phyloP scores from a whole-genome alignment of 225 moss, liverwort and hornwort species.

The Polytrichum formosum region DNA sequence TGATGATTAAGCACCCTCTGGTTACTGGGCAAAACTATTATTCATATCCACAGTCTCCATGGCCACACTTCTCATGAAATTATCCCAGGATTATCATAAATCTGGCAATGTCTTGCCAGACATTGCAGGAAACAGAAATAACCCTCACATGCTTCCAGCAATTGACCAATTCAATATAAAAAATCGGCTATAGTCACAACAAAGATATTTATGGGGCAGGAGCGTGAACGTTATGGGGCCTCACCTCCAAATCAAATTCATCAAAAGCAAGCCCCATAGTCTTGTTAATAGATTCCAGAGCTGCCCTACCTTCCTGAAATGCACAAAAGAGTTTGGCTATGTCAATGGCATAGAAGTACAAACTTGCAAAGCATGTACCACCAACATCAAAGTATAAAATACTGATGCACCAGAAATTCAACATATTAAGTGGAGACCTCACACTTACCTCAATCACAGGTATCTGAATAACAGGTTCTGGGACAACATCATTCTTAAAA shows the following conservation, averaged over 20 bases:
- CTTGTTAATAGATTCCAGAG: constrained; percentile 90
- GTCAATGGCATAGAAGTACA: constrained; percentile 3
- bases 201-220: no score
- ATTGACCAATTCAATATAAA: no score
- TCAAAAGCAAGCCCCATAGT: constrained; percentile 99
- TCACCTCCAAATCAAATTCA: constrained; percentile 92
- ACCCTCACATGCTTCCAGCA: no score
- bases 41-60: not conserved
- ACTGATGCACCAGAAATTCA: not conserved
- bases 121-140: no score
- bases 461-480: constrained; percentile 77
- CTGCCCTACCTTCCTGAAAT: constrained; percentile 83
- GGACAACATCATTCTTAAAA: constrained; percentile 73
- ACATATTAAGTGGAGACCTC: not conserved
- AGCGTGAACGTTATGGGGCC: no score
- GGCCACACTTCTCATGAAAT: not conserved
- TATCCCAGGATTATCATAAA: not conserved
- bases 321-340: constrained; percentile 21
- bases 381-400: not conserved
- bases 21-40: no score
- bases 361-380: no score
- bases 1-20: no score
- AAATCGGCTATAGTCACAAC: no score
- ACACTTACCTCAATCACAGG: constrained; percentile 85
- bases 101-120: not conserved